These are phyloP conservation scores for Sporothrix schenckii DNA, from an alignment of 2,329 filamentous ascomycete species.

Conservation along the genomic window DNA sequence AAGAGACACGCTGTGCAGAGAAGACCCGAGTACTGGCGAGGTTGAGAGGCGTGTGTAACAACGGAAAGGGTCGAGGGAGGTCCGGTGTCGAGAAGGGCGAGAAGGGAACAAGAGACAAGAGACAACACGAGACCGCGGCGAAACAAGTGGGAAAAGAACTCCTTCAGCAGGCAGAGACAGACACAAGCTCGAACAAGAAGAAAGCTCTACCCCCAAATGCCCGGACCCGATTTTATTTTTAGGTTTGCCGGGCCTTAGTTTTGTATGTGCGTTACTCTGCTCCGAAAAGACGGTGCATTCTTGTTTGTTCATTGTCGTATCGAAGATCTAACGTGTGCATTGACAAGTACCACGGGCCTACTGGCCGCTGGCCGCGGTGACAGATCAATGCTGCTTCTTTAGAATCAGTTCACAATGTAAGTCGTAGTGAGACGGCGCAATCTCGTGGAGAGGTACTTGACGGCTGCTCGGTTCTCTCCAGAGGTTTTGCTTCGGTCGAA, in stretches of 20 bases:
- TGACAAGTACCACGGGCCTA: neutral
- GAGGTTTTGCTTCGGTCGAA: constrained; percentile 5
- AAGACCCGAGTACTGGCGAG: constrained; percentile 11
- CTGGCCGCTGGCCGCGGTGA: neutral
- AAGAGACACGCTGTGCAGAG: neutral
- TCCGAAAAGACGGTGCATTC: neutral
- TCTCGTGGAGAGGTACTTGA: neutral
- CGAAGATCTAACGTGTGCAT: constrained; percentile 21
- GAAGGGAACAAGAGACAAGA: neutral
- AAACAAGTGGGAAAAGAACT: neutral
- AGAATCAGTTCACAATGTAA: neutral
- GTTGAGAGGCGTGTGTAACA: constrained; percentile 19
- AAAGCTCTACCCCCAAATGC: neutral
- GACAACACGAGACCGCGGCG: neutral
- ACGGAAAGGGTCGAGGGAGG: neutral
- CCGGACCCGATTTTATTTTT: constrained; percentile 15
- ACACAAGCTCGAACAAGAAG: neutral
- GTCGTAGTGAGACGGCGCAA: neutral
- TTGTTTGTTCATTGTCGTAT: constrained; percentile 21
- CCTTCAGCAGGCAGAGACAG: neutral
- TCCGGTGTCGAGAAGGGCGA: constrained; percentile 1
- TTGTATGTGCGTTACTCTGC: neutral
- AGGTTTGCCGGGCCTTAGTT: neutral
- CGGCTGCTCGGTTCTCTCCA: too few species aligned
- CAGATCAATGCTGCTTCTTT: neutral